Base-by-base conservation (phyloP, 164 flowering plant species). In the Magnolia kwangsiensis region DNA sequence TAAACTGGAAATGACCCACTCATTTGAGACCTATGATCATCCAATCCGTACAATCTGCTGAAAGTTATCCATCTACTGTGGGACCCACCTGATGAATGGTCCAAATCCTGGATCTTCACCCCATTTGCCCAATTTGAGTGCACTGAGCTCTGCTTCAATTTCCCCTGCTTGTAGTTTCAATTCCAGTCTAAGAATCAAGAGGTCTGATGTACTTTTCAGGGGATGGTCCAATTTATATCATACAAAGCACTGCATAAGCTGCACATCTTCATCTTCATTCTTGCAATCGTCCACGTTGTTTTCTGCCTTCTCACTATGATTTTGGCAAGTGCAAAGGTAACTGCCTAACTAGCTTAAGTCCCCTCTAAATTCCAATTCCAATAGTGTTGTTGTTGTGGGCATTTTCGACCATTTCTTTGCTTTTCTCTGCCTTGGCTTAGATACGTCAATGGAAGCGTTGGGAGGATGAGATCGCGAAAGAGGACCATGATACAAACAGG, bases 371-470 rank as follows among this genome's bases (percentile, higher is more conserved):
- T 37, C 45, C 45, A 37, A 37, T 37, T 69, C 18, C 27, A 21
- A 4, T n/a, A 13, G 5, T 8, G 9, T 10, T 67, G 7, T 27
- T 9, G 18, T 13, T 18, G 14, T 51, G 63, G 16, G 0, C 31
- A 14, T 31, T 20, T 45, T 8, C 20, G 29, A 20, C 11, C 50
- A 5, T 31, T 23, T 18, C 18, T 0, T 13, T 14, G 24, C 14
- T 58, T 67, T 8, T 61, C 29, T 16, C 16, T 51, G 16, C 77
- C 67, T 71, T 85, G 72, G 10, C 67, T 51, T 73, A 96, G 98
- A 96, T 96, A 73, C 94, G 89, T 58, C 93, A 87, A 82, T 96
- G 99, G 99, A 89, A 91, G 77, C 89, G 73, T 16, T 96, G 99
- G 99, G 98, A 96, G 81, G 90, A 93, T 80, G 69, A 91, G 37